phyloP scores from a whole-genome alignment of 306 rosid species.

The Fragaria vesca region DNA sequence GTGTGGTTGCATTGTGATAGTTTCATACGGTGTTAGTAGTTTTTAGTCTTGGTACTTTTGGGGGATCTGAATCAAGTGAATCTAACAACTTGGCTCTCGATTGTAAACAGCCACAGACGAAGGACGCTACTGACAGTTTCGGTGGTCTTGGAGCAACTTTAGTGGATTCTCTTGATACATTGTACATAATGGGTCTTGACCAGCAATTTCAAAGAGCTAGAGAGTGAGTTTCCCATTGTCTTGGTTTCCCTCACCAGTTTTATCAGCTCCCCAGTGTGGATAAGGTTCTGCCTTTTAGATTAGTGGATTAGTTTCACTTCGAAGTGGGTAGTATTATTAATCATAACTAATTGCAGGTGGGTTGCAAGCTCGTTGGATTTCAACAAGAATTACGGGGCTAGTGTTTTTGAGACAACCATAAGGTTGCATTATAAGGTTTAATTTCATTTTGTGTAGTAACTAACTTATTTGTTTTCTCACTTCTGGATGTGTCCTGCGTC shows the following conservation, averaged over 20 bases:
- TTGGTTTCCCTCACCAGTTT: constrained; percentile 9
- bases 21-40: background rate
- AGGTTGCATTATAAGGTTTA: constrained; percentile 77
- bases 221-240: constrained; percentile 42
- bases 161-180: constrained; percentile 65
- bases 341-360: constrained; percentile 54
- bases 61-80: background rate
- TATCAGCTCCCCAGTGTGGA: background rate
- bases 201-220: constrained; percentile 55
- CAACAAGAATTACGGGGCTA: constrained; percentile 51
- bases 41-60: background rate
- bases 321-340: background rate
- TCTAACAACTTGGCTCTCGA: constrained; percentile 32
- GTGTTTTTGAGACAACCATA: constrained; percentile 80
- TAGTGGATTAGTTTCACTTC: background rate
- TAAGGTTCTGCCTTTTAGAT: background rate
- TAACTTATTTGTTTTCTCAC: constrained; percentile 20
- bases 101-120: constrained; percentile 52
- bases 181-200: constrained; percentile 67
- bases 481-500: constrained; percentile 25
- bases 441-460: constrained; percentile 27
- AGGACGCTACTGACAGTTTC: constrained; percentile 43
- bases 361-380: constrained; percentile 48
- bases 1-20: background rate
- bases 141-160: constrained; percentile 70